These are phyloP conservation scores for Pseudogymnoascus sp. DNA, from an alignment of 2,329 filamentous ascomycete species.

Conservation along the genomic window DNA sequence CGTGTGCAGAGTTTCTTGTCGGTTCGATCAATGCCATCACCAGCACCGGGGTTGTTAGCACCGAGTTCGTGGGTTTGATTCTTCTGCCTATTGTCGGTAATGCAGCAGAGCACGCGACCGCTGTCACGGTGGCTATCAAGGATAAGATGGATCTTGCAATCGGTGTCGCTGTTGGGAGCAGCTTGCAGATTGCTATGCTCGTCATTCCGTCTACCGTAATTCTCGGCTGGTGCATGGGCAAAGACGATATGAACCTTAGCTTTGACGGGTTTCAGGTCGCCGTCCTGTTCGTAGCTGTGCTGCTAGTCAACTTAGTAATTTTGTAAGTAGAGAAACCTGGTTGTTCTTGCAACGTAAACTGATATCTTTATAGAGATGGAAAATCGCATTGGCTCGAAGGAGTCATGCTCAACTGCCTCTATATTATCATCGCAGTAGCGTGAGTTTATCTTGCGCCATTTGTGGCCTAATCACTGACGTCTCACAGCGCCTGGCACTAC, in stretches of 20 bases:
- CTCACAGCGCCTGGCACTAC: constrained; percentile 10
- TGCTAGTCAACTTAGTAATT: constrained; percentile 81
- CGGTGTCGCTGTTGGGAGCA: constrained; percentile 74
- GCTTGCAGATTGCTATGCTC: constrained; percentile 75
- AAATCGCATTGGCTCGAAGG: constrained; percentile 79
- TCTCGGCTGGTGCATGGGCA: constrained; percentile 66
- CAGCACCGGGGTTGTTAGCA: constrained; percentile 61
- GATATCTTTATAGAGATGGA: constrained; percentile 45
- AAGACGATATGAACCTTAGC: constrained; percentile 59
- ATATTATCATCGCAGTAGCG: constrained; percentile 70
- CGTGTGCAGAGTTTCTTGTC: constrained; percentile 73
- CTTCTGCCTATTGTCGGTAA: constrained; percentile 77
- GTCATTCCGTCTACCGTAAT: constrained; percentile 76
- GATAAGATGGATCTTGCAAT: constrained; percentile 73
- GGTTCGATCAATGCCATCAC: constrained; percentile 68
- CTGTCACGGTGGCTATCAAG: constrained; percentile 70
- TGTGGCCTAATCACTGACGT: constrained; percentile 30
- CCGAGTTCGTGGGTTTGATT: constrained; percentile 74
- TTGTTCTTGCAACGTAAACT: neutral
- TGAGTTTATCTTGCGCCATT: constrained; percentile 36
- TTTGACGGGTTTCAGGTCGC: constrained; percentile 82
- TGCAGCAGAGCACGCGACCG: constrained; percentile 74
- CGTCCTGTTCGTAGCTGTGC: constrained; percentile 72
- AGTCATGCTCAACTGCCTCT: constrained; percentile 63
- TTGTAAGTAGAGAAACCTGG: constrained; percentile 17